Percentiles rank a stretch among this genome's conserved stretches.
phyloP scores from a whole-genome alignment of 2,329 filamentous ascomycete genomes.

The Ophiosphaerella herpotricha region DNA sequence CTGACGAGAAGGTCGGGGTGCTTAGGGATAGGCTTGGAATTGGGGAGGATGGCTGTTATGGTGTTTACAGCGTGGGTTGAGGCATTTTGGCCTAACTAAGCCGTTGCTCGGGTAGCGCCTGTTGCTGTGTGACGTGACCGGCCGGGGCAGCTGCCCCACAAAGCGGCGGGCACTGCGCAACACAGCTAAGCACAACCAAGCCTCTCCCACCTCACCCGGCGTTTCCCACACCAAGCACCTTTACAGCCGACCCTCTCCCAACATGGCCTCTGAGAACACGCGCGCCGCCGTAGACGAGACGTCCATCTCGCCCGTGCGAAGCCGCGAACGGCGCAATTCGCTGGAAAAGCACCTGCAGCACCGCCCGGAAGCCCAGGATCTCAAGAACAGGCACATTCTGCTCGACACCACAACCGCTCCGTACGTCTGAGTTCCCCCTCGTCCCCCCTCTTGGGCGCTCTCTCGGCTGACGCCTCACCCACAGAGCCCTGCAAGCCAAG shows the following conservation, averaged over 20 bases:
- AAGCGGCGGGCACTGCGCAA: conserved; percentile 10
- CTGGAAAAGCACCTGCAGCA: conserved; percentile 55
- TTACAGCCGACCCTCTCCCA: conserved; percentile 8
- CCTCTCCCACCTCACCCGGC: conserved; percentile 9
- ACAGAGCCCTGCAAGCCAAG: conserved; percentile 64
- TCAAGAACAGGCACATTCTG: conserved; percentile 71
- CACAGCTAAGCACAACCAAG: too few species aligned
- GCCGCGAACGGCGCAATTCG: conserved; percentile 65
- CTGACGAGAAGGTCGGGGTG: too few species aligned
- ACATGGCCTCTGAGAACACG: conserved; percentile 34
- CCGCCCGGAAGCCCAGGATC: conserved; percentile 60
- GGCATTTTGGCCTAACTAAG: too few species aligned
- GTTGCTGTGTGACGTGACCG: conserved; percentile 12
- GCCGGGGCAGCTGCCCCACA: conserved; percentile 24
- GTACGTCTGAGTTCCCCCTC: conserved; percentile 56
- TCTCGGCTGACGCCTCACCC: background rate
- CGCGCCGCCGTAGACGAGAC: conserved; percentile 44
- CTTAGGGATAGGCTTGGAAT: too few species aligned
- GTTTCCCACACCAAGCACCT: too few species aligned
- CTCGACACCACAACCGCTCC: conserved; percentile 70
- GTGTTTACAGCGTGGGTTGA: too few species aligned
- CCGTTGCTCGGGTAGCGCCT: conserved; percentile 11
- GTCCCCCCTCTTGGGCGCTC: background rate
- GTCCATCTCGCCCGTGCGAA: conserved; percentile 48
- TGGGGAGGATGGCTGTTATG: too few species aligned